Evolutionary conservation across 495 filamentous ascomycete genomes (phyloP).

Genomic region (Neurospora sublineolata): DNA sequence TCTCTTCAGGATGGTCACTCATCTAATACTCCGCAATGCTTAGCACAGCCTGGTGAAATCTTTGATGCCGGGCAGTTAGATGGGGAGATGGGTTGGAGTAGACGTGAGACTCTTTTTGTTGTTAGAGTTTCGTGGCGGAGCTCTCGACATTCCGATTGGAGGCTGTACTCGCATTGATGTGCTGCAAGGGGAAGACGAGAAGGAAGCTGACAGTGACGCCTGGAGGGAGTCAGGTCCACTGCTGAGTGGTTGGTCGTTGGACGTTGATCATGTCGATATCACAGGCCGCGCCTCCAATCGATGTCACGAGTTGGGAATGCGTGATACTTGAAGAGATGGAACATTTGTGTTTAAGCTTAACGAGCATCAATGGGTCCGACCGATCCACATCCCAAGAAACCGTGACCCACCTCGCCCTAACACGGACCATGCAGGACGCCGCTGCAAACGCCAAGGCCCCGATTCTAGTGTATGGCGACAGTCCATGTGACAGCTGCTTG

Average conservation of each 20-base stretch:
- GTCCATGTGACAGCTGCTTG: background rate
- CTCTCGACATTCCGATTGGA: background rate
- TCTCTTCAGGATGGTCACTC: background rate
- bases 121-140: background rate
- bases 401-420: background rate
- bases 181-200: background rate
- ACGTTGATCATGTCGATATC: background rate
- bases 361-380: background rate
- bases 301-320: background rate
- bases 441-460: background rate
- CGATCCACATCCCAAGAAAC: background rate
- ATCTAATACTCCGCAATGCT: background rate
- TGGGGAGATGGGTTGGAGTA: background rate
- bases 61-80: background rate
- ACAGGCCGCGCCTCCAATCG: background rate
- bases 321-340: background rate
- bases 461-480: background rate
- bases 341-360: background rate
- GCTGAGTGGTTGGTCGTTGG: background rate
- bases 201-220: background rate
- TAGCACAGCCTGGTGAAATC: background rate
- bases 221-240: background rate
- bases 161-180: background rate
- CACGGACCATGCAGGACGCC: background rate
- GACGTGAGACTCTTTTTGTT: background rate